These are phyloP conservation scores for Stylonectria norvegica DNA, from an alignment of 2,329 filamentous ascomycete species.

Conservation along the genomic window DNA sequence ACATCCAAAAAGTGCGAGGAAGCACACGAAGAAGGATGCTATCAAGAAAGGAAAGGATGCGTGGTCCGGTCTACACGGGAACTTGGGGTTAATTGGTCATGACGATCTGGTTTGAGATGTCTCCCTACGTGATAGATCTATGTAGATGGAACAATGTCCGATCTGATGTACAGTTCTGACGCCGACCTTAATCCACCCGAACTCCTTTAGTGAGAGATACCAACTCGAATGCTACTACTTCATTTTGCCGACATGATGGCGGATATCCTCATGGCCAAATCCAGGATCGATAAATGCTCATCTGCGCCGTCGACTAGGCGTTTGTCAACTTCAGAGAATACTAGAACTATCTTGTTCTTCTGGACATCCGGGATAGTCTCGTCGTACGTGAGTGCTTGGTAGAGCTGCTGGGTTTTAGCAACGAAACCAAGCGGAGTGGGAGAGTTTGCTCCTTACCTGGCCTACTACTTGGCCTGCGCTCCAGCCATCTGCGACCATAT, in stretches of 20 bases:
- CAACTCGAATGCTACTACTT: slow-evolving; percentile 5
- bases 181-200: slow-evolving; percentile 22
- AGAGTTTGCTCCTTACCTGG: slow-evolving; percentile 53
- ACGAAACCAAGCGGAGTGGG: not conserved
- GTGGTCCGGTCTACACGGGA: slow-evolving; percentile 52
- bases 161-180: slow-evolving; percentile 19
- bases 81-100: slow-evolving; percentile 49
- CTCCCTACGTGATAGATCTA: slow-evolving; percentile 7
- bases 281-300: slow-evolving; percentile 87
- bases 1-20: slow-evolving; percentile 20
- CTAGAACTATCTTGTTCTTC: slow-evolving; percentile 83
- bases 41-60: slow-evolving; percentile 37
- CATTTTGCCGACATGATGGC: slow-evolving; percentile 58
- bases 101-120: slow-evolving; percentile 26
- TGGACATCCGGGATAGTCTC: slow-evolving; percentile 79
- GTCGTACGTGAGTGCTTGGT: slow-evolving; percentile 77
- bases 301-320: slow-evolving; percentile 90
- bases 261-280: slow-evolving; percentile 78
- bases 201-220: slow-evolving; percentile 14
- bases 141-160: slow-evolving; percentile 11
- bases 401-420: slow-evolving; percentile 52
- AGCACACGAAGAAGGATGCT: slow-evolving; percentile 22
- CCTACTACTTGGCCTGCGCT: slow-evolving; percentile 83
- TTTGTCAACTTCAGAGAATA: slow-evolving; percentile 95
- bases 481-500: slow-evolving; percentile 95